These are phyloP conservation scores for Scutellaria barbata DNA, from an alignment of 257 asterid genomes.

Conservation along the genomic window DNA sequence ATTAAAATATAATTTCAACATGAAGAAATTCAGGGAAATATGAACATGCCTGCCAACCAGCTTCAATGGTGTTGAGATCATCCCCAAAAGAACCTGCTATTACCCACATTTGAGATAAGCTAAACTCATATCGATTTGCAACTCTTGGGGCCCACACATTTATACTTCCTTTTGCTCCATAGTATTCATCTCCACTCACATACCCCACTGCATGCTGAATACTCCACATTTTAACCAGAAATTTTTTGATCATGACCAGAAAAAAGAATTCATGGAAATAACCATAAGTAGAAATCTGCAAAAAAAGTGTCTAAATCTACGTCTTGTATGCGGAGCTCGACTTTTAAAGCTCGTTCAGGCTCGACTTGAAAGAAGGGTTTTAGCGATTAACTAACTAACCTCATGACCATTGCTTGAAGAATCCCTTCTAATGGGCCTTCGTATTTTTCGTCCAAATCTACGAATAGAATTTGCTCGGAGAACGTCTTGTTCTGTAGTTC, in stretches of 20 bases:
- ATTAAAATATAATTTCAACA: too few species aligned
- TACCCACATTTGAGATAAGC: constrained; percentile 89
- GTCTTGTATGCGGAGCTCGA: too few species aligned
- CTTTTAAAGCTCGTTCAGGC: neutral
- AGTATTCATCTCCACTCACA: constrained; percentile 69
- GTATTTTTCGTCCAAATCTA: constrained; percentile 70
- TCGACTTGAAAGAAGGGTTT: neutral
- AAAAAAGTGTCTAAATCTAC: too few species aligned
- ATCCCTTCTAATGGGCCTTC: constrained; percentile 70
- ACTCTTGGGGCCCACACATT: constrained; percentile 92
- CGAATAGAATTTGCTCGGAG: constrained; percentile 61
- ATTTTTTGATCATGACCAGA: too few species aligned
- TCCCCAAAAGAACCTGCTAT: constrained; percentile 76
- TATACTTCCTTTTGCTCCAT: constrained; percentile 87
- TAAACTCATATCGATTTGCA: constrained; percentile 67
- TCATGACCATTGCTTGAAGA: constrained; percentile 80
- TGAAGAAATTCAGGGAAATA: too few species aligned
- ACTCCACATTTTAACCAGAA: neutral
- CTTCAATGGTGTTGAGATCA: constrained; percentile 95
- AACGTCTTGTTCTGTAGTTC: constrained; percentile 72
- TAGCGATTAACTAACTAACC: constrained; percentile 44
- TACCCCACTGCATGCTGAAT: constrained; percentile 93
- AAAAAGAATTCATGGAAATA: too few species aligned
- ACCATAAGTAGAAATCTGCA: too few species aligned
- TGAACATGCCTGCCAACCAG: constrained; percentile 84